These are phyloP conservation scores for Aspergillus mulundensis DNA, from an alignment of 495 filamentous ascomycete species.

Conservation along the genomic window DNA sequence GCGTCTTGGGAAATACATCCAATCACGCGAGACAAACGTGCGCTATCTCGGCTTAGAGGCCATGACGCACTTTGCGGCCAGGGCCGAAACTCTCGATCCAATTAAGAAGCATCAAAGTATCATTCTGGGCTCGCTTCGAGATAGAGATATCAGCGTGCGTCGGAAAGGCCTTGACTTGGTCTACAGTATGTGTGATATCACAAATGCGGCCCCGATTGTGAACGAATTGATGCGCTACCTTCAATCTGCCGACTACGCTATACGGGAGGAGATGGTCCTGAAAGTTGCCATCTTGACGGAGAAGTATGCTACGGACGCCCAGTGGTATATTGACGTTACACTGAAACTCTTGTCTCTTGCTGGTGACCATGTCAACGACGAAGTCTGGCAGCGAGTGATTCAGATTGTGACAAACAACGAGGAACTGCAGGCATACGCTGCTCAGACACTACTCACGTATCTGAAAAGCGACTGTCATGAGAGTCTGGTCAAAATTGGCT, in stretches of 20 bases:
- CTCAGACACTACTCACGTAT: slow-evolving; percentile 85
- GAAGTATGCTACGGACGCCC: slow-evolving; percentile 96
- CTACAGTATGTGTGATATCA: slow-evolving; percentile 98
- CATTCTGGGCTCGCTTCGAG: slow-evolving; percentile 88
- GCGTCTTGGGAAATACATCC: slow-evolving; percentile 90
- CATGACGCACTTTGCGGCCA: slow-evolving; percentile 96
- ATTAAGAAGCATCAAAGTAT: slow-evolving; percentile 98
- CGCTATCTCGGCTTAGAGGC: slow-evolving; percentile 95
- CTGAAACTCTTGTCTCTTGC: slow-evolving; percentile 92
- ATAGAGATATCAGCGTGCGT: slow-evolving; percentile 94
- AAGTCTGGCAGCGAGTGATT: slow-evolving; percentile 98
- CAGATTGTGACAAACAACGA: slow-evolving; percentile 99
- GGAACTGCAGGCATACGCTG: slow-evolving; percentile 93
- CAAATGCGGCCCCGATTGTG: slow-evolving; percentile 88
- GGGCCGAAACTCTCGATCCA: slow-evolving; percentile 90
- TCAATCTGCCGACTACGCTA: slow-evolving; percentile 94
- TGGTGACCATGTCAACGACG: slow-evolving; percentile 97
- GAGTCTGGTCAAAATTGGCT: slow-evolving; percentile 94
- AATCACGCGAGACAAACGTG: slow-evolving; percentile 95
- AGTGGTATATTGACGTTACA: slow-evolving; percentile 99
- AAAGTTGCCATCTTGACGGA: slow-evolving; percentile 98
- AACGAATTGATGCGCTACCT: slow-evolving; percentile 91
- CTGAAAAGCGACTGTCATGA: slow-evolving; percentile 93
- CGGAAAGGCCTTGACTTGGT: slow-evolving; percentile 93
- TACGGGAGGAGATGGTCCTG: slow-evolving; percentile 97